A percentile compares a stretch with the other conserved stretches of the same genome.
Conservation (phyloP, 148 eudicot species). For the Cornus suecica region DNA sequence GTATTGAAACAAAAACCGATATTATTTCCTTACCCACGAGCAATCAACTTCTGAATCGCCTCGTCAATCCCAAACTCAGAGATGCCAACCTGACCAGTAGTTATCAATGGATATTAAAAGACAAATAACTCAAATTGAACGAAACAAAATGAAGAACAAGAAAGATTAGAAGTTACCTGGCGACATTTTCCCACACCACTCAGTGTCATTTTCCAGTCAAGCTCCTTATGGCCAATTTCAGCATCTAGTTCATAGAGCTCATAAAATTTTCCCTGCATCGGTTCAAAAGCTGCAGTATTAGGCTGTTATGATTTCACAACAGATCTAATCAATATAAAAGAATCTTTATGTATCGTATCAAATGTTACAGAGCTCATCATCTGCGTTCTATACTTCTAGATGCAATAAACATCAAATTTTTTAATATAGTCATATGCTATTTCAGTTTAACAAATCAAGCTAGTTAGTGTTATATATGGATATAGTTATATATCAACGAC, state of each 20-base stretch:
- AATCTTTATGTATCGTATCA: background rate
- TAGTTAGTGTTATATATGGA: too few species aligned
- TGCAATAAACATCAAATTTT: background rate
- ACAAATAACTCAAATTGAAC: background rate
- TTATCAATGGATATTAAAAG: background rate
- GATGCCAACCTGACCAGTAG: conserved; percentile 75
- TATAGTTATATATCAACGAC: background rate
- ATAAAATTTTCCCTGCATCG: conserved; percentile 79
- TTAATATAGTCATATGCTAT: background rate
- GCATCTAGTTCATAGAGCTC: conserved; percentile 99
- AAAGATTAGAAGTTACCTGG: conserved; percentile 49
- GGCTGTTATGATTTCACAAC: background rate
- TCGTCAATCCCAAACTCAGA: conserved; percentile 95
- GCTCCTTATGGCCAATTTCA: conserved; percentile 96
- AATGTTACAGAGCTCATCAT: background rate
- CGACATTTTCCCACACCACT: conserved; percentile 99
- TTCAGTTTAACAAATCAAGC: background rate
- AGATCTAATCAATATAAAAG: background rate
- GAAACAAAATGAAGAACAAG: background rate
- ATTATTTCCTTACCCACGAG: conserved; percentile 74
- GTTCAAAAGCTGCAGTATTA: background rate
- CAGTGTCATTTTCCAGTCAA: conserved; percentile 91
- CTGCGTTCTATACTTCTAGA: too few species aligned
- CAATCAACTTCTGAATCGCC: conserved; percentile 89
- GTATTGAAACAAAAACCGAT: background rate